Base-by-base conservation (phyloP, 140 eudicot genomes). In the Oenanthe javanica region DNA sequence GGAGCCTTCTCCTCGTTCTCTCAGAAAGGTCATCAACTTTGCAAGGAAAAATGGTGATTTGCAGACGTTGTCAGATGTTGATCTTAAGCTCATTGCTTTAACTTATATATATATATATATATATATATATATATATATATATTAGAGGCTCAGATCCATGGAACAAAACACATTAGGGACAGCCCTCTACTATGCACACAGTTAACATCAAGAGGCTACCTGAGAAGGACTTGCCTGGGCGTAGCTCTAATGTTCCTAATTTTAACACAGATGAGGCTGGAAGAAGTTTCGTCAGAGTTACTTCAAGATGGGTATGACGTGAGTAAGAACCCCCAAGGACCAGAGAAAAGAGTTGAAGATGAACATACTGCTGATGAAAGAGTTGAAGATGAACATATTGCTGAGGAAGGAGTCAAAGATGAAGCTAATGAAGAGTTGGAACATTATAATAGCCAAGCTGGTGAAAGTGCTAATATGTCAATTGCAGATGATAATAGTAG, bases 11-110 rank as follows among this genome's bases (percentile, higher is more conserved):
- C 91, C 97, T 79, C 93, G 92, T 70, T 80, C 99, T n/a, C n/a
- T n/a, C n/a, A n/a, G n/a, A n/a, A n/a, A n/a, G n/a, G n/a, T 31
- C n/a, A n/a, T 92, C 71, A 89, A 81, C 86, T 95, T 95, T 72
- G 99, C 99, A 21, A 92, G 84, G 88, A 97, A 89, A 76, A 95
- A 97, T 61, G 99, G 99, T 86, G 99, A 95, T 84, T 74, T 95
- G 85, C 99, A 95, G 83, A 95, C 99, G 6, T 97, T 95, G 59
- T 92, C 99, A 54, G 99, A 95, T 64, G 99, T 95, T 74, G 99
- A 95, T 85, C 87, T 95, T 78, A 95, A 95, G 86, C 97, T 95
- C 36, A 92, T 95, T 82, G 99, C 99, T 77, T 84, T 95, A 75
- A 95, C 99, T 70, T 83, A 92, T 42, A 31, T 31, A 31, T 31